Conservation (phyloP, 257 asterid species). For the Gardenia jasminoides region DNA sequence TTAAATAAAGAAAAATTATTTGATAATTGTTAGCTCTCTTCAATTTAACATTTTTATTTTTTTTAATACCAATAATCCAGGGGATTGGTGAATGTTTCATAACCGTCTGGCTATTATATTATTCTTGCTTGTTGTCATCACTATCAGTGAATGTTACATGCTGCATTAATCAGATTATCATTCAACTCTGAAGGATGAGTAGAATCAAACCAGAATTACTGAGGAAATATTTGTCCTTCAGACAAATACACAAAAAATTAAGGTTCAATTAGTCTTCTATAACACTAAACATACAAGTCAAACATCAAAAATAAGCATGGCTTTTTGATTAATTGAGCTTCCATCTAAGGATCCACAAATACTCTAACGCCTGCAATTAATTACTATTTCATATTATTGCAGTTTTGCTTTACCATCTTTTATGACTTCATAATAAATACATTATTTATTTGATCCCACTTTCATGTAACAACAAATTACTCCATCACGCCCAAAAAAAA, state of each 20-base stretch:
- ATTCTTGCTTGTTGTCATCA: not conserved
- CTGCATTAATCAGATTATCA: not conserved
- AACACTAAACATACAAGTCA: not conserved
- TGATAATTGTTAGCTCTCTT: not conserved
- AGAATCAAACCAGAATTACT: not conserved
- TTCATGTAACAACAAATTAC: not conserved
- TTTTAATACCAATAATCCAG: not conserved
- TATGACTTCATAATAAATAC: conserved; percentile 19
- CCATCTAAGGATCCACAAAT: not conserved
- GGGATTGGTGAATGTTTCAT: not conserved
- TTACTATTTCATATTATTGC: conserved; percentile 10
- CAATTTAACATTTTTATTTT: no score
- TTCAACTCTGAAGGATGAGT: not conserved
- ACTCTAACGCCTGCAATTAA: conserved; percentile 10
- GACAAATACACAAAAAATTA: not conserved
- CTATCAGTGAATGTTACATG: not conserved
- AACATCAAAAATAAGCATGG: not conserved
- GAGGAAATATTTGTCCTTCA: not conserved
- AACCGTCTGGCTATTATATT: not conserved
- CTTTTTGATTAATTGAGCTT: not conserved
- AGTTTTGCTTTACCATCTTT: not conserved
- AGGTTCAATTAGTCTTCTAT: not conserved
- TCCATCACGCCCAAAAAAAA: not conserved
- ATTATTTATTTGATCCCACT: conserved; percentile 1
- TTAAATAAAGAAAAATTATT: no score